Base-by-base conservation (phyloP, 805 yeast species). In the Kodamaea fukazawae region DNA sequence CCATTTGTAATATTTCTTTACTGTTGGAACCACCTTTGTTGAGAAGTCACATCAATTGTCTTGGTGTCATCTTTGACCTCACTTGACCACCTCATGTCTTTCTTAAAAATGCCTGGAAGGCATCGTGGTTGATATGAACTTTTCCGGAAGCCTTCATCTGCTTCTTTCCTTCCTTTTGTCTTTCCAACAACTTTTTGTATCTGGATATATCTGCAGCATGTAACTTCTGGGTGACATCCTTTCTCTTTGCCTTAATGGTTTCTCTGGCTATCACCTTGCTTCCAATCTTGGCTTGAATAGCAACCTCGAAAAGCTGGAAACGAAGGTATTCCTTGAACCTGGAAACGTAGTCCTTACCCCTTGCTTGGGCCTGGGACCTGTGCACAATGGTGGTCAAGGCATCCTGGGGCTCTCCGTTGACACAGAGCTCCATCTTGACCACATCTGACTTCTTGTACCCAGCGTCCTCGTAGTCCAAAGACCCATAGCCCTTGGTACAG, bases 131-230 rank as follows among this genome's bases (percentile, higher is more conserved):
- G 36, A 91, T 84, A 30, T 73, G 68, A 12, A 91, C 86, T 38
- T 79, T 77, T 10, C 98, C 98, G 10, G 82, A 72, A 11, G 84
- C 71, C 61, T 84, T 83, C 83, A 91, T 73, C 45, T 74, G 75
- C 62, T 85, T 87, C 64, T 93, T 93, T 28, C 99, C 99, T 56
- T 87, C 96, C 60, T 90, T 91, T 55, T 91, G 99, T 52, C 85
- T 83, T 40, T 76, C 87, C 38, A 91, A 68, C 49, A 91, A 72
- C 63, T 91, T 91, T 70, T 89, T 89, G 46, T 96, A 74, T 65
- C 99, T 75, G 0, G 95, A 77, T 25, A 90, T 78, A 67, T 91
- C 99, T 13, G 96, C 81, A 0, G 98, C 99, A 61, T 91, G 98
- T 44, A 93, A 67, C 55, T 81, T 86, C 20, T 93, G 96, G 40